Conservation (phyloP, 2,329 filamentous ascomycete species). For the Apiospora pterosperma region DNA sequence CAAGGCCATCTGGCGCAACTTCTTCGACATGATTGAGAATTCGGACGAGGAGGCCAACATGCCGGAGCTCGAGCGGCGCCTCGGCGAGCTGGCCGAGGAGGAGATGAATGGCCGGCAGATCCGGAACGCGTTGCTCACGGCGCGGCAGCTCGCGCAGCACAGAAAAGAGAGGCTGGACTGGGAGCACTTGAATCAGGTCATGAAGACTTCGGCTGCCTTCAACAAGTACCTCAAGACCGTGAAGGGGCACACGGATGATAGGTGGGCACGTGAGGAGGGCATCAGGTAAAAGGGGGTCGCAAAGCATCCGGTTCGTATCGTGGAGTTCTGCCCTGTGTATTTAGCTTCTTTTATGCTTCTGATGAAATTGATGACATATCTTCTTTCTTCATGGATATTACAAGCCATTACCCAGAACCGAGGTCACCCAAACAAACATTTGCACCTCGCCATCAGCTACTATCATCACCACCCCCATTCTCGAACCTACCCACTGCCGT, state of each 20-base stretch:
- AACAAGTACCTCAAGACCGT: conserved; percentile 16
- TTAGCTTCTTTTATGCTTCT: background rate
- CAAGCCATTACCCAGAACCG: background rate
- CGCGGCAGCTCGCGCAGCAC: conserved; percentile 14
- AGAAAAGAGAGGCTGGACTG: conserved; percentile 13
- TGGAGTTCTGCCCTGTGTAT: background rate
- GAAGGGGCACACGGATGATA: conserved; percentile 15
- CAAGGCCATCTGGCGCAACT: conserved; percentile 11
- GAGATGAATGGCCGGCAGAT: conserved; percentile 38
- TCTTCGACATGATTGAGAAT: conserved; percentile 13
- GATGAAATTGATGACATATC: background rate
- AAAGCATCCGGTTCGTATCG: background rate
- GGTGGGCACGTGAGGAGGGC: conserved; percentile 10
- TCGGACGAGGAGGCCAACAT: conserved; percentile 17
- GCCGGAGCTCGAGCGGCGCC: conserved; percentile 8
- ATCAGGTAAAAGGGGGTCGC: background rate
- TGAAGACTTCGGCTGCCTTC: conserved; percentile 15
- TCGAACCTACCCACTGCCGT: background rate
- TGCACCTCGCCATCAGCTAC: background rate
- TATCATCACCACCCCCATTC: background rate
- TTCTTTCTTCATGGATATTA: background rate
- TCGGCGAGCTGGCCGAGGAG: conserved; percentile 25
- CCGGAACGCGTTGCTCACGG: conserved; percentile 30
- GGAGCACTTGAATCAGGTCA: conserved; percentile 16
- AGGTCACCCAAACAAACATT: background rate